These are phyloP conservation scores for Amborella trichopoda DNA, from an alignment of 164 flowering plant species.

Conservation along the genomic window DNA sequence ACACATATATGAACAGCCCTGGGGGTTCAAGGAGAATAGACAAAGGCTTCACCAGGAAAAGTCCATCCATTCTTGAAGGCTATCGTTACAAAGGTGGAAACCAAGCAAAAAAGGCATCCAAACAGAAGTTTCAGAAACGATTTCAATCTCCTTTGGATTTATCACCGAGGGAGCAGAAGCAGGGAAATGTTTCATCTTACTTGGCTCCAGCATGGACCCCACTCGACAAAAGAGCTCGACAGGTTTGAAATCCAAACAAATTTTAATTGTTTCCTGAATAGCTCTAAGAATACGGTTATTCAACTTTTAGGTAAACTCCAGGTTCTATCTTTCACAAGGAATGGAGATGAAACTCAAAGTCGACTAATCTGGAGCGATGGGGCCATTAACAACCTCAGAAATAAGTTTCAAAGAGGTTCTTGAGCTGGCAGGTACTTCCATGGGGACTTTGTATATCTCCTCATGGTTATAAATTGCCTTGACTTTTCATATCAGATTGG, in stretches of 20 bases:
- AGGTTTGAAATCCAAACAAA: slow-evolving; percentile 26
- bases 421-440: too few relatives aligned
- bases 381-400: too few relatives aligned
- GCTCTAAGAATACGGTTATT: not conserved
- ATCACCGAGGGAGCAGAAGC: slow-evolving; percentile 25
- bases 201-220: slow-evolving; percentile 45
- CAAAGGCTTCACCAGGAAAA: slow-evolving; percentile 47
- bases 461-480: too few relatives aligned
- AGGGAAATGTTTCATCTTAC: slow-evolving; percentile 18
- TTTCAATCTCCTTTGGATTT: slow-evolving; percentile 13
- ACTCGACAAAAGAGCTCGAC: slow-evolving; percentile 60
- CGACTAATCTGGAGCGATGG: too few relatives aligned
- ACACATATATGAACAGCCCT: slow-evolving; percentile 17
- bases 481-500: too few relatives aligned
- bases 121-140: slow-evolving; percentile 34
- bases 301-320: slow-evolving; percentile 17
- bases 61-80: slow-evolving; percentile 71
- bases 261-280: not conserved
- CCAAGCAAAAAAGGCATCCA: slow-evolving; percentile 22
- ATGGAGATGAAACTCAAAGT: slow-evolving; percentile 60
- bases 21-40: slow-evolving; percentile 19
- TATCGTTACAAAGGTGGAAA: slow-evolving; percentile 61
- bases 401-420: too few relatives aligned
- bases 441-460: too few relatives aligned
- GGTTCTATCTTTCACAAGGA: slow-evolving; percentile 50